Evolutionary conservation across 2,329 filamentous ascomycete species (phyloP), one percentile per base, ranked within the genome.

Genomic region (Aureobasidium leucospermi): DNA sequence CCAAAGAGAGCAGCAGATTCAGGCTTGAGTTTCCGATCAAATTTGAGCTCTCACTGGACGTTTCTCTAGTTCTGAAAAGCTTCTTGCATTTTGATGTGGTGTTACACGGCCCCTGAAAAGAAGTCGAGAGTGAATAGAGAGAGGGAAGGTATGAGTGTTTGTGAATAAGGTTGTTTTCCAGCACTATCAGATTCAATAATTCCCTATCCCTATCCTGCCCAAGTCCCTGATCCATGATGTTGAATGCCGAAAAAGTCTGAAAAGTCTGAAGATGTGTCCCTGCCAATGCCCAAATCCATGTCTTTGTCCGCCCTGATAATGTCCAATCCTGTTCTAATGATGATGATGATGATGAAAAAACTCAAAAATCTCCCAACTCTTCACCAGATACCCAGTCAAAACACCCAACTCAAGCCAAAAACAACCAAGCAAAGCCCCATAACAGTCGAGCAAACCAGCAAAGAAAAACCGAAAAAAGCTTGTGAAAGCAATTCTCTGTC

Each of bases 121-220:
- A 23, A 23, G 23, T 23, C 23, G 3, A 23, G 23, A 23, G 3
- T 23, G 23, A 23, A 23, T 23, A 23, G 23, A 23, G 3, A 23
- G 23, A 23, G 23, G 3, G 23, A 23, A 23, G 23, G 23, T 4
- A 23, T 23, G 23, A 23, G 23, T 23, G 23, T 23, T 36, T 23
- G 15, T n/a, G 52, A 56, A 53, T 9, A 38, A 42, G 49, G 49
- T 56, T 45, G 8, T 15, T 45, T 34, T 56, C 13, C 52, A 56
- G 52, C 52, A 56, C 52, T 56, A 56, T 56, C 52, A 45, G 39
- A 36, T 56, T 28, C 16, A 8, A 3, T 32, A 23, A 32, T 45
- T 36, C n/a, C 51, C 49, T 45, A n/a, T 9, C 23, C 6, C 6
- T 4, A 10, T 52, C 49, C 28, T 53, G 34, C 15, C n/a, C 9